These are phyloP conservation scores for Chaetomiaceae sp. DNA, from an alignment of 2,329 filamentous ascomycete genomes.

Conservation along the genomic window DNA sequence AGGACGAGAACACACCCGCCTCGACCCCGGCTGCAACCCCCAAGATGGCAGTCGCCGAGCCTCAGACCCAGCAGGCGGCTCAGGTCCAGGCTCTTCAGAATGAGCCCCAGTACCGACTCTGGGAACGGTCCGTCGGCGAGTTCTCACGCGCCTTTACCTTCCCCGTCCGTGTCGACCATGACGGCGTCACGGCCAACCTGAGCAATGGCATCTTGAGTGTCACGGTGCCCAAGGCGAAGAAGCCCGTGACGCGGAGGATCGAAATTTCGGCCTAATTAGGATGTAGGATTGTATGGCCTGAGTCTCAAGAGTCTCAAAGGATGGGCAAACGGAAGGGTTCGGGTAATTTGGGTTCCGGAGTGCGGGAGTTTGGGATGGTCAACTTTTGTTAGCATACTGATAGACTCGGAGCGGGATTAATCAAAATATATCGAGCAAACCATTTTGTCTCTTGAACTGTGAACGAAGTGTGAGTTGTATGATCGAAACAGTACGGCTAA, in stretches of 20 bases:
- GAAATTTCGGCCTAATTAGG: slow-evolving; percentile 36
- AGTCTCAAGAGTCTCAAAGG: too few species aligned
- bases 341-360: too few species aligned
- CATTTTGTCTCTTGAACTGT: too few species aligned
- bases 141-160: slow-evolving; percentile 68
- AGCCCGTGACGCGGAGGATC: slow-evolving; percentile 53
- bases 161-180: slow-evolving; percentile 59
- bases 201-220: slow-evolving; percentile 64
- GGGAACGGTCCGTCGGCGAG: slow-evolving; percentile 62
- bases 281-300: too few species aligned
- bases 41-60: not conserved
- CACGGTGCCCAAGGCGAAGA: slow-evolving; percentile 61
- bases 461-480: too few species aligned
- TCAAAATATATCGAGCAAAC: too few species aligned
- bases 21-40: slow-evolving; percentile 3
- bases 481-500: too few species aligned
- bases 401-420: too few species aligned
- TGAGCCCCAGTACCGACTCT: slow-evolving; percentile 63
- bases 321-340: too few species aligned
- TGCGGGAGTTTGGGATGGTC: too few species aligned
- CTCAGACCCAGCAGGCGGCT: slow-evolving; percentile 23
- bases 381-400: too few species aligned
- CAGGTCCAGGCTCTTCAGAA: too few species aligned
- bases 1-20: slow-evolving; percentile 25
- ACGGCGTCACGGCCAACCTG: slow-evolving; percentile 57